phyloP scores from a whole-genome alignment of 2,329 filamentous ascomycete species.

The Colletotrichum neosansevieriae region DNA sequence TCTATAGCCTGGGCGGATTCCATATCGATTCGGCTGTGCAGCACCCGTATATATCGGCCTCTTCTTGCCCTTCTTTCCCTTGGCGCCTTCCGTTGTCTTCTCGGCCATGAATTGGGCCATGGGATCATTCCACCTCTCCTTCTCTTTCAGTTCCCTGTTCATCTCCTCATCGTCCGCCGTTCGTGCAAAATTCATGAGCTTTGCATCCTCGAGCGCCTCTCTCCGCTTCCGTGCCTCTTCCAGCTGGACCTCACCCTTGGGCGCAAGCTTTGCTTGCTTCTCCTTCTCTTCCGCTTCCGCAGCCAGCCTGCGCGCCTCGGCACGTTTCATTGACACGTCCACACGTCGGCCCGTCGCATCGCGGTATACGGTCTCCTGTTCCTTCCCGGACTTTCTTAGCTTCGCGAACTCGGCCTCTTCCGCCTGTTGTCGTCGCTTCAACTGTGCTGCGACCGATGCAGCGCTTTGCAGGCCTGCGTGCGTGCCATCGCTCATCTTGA shows the following conservation, averaged over 20 bases:
- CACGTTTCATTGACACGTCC: slow-evolving; percentile 90
- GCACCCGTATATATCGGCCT: slow-evolving; percentile 82
- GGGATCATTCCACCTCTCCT: slow-evolving; percentile 92
- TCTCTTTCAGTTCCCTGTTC: slow-evolving; percentile 83
- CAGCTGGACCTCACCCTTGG: slow-evolving; percentile 88
- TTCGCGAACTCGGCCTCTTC: slow-evolving; percentile 67
- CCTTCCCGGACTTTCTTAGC: slow-evolving; percentile 57
- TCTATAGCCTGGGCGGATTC: slow-evolving; percentile 89
- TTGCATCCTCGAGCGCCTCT: slow-evolving; percentile 82
- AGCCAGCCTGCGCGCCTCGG: slow-evolving; percentile 78
- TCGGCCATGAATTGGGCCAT: slow-evolving; percentile 81
- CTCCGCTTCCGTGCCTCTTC: slow-evolving; percentile 73
- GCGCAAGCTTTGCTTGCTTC: slow-evolving; percentile 73
- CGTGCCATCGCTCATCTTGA: slow-evolving; percentile 88
- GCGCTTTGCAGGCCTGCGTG: slow-evolving; percentile 89
- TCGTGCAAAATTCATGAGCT: slow-evolving; percentile 83
- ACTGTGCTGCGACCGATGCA: slow-evolving; percentile 78
- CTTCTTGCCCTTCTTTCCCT: slow-evolving; percentile 48
- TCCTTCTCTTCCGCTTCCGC: slow-evolving; percentile 79
- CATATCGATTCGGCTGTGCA: slow-evolving; percentile 91
- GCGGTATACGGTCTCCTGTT: slow-evolving; percentile 90
- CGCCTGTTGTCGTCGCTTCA: slow-evolving; percentile 74
- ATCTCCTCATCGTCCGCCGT: slow-evolving; percentile 86
- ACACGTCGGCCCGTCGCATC: slow-evolving; percentile 96
- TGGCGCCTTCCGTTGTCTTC: slow-evolving; percentile 51